Conservation (phyloP, 768 basidiomycete species). For the Cytidiella melzeri region DNA sequence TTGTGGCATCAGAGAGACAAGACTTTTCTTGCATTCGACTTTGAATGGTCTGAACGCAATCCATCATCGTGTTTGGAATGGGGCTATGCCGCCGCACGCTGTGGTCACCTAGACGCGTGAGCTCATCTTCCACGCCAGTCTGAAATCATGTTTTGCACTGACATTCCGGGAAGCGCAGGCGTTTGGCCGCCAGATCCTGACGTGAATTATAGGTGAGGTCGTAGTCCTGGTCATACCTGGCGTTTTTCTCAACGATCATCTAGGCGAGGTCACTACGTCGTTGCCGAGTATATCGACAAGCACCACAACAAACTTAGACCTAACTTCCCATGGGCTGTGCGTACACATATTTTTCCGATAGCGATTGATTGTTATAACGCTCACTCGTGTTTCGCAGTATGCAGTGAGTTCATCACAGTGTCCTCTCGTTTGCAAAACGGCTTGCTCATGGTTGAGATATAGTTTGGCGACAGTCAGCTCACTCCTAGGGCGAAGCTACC, state of each 20-base stretch:
- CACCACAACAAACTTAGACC: slow-evolving; percentile 55
- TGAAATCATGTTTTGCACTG: too few relatives aligned
- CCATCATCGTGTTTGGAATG: slow-evolving; percentile 65
- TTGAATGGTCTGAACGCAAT: slow-evolving; percentile 72
- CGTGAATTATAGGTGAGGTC: slow-evolving; percentile 63
- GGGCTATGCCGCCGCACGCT: slow-evolving; percentile 78
- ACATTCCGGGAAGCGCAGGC: slow-evolving; percentile 37
- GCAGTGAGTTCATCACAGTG: slow-evolving; percentile 42
- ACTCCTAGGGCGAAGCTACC: slow-evolving; percentile 62
- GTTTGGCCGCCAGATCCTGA: slow-evolving; percentile 78
- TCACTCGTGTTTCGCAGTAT: slow-evolving; percentile 38
- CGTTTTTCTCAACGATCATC: neutral
- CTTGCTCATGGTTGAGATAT: slow-evolving; percentile 6
- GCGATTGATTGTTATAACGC: slow-evolving; percentile 15
- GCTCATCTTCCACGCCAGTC: slow-evolving; percentile 20
- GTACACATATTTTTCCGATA: slow-evolving; percentile 23
- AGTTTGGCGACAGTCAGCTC: slow-evolving; percentile 79
- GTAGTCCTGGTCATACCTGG: too few relatives aligned
- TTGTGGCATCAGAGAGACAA: slow-evolving; percentile 68
- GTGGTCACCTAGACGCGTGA: slow-evolving; percentile 64
- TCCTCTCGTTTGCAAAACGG: slow-evolving; percentile 3
- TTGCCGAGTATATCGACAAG: slow-evolving; percentile 64
- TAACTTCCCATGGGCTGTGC: slow-evolving; percentile 68
- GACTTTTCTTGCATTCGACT: slow-evolving; percentile 70
- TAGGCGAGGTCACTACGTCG: slow-evolving; percentile 66